Evolutionary conservation across 768 basidiomycete genomes (phyloP).

Genomic region (Tulasnella sp.): DNA sequence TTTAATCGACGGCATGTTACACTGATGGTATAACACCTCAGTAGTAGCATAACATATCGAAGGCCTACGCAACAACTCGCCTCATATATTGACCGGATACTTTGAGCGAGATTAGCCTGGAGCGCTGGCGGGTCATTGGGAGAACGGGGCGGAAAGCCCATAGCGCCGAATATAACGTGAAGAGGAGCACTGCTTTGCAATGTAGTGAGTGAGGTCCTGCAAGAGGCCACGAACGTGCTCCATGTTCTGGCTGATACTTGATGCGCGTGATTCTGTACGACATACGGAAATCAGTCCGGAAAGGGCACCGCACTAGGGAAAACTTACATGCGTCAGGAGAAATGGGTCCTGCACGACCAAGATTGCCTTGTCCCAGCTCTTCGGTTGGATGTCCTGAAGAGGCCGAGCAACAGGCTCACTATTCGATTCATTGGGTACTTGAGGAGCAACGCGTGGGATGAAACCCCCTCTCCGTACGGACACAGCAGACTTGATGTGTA

Average conservation of each 20-base stretch:
- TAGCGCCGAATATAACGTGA: conserved; percentile 7
- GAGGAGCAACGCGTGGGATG: background rate
- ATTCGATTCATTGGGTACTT: background rate
- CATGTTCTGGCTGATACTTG: background rate
- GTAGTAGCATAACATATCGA: background rate
- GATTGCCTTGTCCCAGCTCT: background rate
- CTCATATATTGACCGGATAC: background rate
- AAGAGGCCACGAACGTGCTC: background rate
- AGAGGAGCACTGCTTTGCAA: background rate
- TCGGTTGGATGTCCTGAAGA: background rate
- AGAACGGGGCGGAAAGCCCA: background rate
- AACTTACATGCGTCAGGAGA: conserved; percentile 17
- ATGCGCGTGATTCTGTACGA: conserved; percentile 12
- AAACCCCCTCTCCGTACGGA: background rate
- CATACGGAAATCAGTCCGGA: background rate
- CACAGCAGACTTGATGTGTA: background rate
- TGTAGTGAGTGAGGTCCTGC: background rate
- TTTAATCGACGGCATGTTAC: background rate
- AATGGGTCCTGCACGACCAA: conserved; percentile 24
- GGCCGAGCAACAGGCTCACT: too few species aligned
- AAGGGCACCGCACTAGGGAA: background rate
- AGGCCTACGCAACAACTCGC: background rate
- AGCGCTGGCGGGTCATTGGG: background rate
- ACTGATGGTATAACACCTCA: background rate
- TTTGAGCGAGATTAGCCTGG: background rate